These are phyloP conservation scores for Rhizophora apiculata DNA, from an alignment of 345 rosid species.

Conservation along the genomic window DNA sequence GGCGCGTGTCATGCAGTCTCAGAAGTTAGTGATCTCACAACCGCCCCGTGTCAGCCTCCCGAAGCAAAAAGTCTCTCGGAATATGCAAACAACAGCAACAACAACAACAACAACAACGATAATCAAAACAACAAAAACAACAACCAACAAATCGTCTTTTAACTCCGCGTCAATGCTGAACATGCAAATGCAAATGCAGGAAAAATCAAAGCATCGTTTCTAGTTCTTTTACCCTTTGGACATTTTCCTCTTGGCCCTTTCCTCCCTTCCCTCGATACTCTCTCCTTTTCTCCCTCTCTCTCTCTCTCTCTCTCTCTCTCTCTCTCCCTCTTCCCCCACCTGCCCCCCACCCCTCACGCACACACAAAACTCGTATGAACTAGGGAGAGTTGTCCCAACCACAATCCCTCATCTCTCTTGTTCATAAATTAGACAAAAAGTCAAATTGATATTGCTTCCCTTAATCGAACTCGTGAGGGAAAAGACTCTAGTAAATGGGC, in stretches of 20 bases:
- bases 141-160: slow-evolving; percentile 42
- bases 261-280: slow-evolving; percentile 39
- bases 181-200: slow-evolving; percentile 16
- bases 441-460: too few species aligned
- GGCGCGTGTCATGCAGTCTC: not conserved
- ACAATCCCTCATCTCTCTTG: too few species aligned
- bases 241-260: slow-evolving; percentile 52
- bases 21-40: slow-evolving; percentile 21
- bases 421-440: too few species aligned
- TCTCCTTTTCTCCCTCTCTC: slow-evolving; percentile 17
- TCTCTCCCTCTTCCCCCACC: not conserved
- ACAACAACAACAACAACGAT: slow-evolving; percentile 1
- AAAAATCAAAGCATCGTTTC: slow-evolving; percentile 25
- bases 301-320: not conserved
- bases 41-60: slow-evolving; percentile 16
- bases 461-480: too few species aligned
- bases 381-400: too few species aligned
- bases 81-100: slow-evolving; percentile 22
- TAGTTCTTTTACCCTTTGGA: slow-evolving; percentile 45
- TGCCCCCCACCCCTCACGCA: too few species aligned
- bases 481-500: too few species aligned
- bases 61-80: slow-evolving; percentile 21
- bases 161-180: slow-evolving; percentile 32
- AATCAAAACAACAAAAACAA: slow-evolving; percentile 39
- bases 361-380: too few species aligned